Base-by-base conservation (phyloP, 257 asterid genomes). In the Ligustrum vulgare region DNA sequence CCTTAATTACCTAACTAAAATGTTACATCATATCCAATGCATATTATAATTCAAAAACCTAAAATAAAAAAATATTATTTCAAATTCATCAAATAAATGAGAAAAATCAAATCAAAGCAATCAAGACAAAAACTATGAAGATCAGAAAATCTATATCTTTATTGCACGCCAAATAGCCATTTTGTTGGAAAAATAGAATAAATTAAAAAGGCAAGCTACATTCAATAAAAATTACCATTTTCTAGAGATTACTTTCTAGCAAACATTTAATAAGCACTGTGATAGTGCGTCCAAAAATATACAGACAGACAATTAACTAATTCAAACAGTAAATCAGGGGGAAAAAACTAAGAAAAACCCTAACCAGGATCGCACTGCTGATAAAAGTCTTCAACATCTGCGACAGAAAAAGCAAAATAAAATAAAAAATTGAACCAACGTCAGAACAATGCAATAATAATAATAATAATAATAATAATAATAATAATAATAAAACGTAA, bases 301-400 rank as follows among this genome's bases (percentile, higher is more conserved):
- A 22, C 34, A 60, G 34, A 22, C 67, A 11, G 7, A 23, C 6
- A 60, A 60, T 8, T 23, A 22, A 32, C 10, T 33, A 36, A 22
- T 31, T 63, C 36, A 2, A 39, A 75, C 23, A 65, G 32, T 16
- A 9, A 32, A 15, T 9, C 47, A 41, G 47, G 0, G 0, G 13
- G n/a, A 76, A 70, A 65, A 49, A 36, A 66, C 49, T 51, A 45
- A 23, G 6, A 47, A 32, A 28, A 13, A n/a, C 20, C 64, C 77
- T 39, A 49, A 79, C 89, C 89, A 71, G 91, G 91, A 81, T 87
- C 87, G 69, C 91, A 84, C 86, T 79, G 82, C 73, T 75, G 69
- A 56, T 31, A 74, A 36, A 84, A 79, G 12, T 79, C 87, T 33
- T 79, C 86, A 39, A 81, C 84, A 9, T 87, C 91, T 87, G 76